These are phyloP conservation scores for Pythium sp. DNA, from an alignment of 352 stramenopile species.

Conservation along the genomic window DNA sequence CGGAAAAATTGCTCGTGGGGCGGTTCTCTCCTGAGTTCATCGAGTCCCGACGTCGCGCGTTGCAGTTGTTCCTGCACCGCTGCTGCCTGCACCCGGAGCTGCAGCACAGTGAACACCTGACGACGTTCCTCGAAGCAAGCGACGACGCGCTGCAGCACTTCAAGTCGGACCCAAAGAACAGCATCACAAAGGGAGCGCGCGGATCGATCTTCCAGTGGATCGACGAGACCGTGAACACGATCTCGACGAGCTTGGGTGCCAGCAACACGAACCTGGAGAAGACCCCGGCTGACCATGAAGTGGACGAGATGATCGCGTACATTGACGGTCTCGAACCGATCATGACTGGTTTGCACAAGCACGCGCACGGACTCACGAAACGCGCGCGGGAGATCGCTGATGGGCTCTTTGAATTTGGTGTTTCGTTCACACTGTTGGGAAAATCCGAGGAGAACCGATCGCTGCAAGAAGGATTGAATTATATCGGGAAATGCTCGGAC, in stretches of 20 bases:
- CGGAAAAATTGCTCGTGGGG: conserved; percentile 94
- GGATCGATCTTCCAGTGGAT: conserved; percentile 85
- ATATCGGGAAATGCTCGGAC: conserved; percentile 93
- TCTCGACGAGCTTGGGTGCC: conserved; percentile 71
- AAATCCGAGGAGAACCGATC: conserved; percentile 92
- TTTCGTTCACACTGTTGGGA: conserved; percentile 94
- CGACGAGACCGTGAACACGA: conserved; percentile 82
- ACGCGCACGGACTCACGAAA: conserved; percentile 92
- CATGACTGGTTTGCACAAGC: conserved; percentile 94
- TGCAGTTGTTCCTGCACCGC: conserved; percentile 80
- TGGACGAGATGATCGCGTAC: conserved; percentile 96
- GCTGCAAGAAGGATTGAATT: conserved; percentile 88
- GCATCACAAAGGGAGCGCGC: conserved; percentile 37
- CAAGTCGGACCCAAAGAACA: conserved; percentile 64
- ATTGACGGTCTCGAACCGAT: conserved; percentile 94
- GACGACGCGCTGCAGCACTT: conserved; percentile 71
- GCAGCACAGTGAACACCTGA: conserved; percentile 82
- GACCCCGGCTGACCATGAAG: conserved; percentile 90
- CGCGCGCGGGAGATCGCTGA: conserved; percentile 94
- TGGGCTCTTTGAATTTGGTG: conserved; percentile 95
- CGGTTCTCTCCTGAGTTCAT: conserved; percentile 94
- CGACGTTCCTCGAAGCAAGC: conserved; percentile 77
- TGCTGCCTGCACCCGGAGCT: conserved; percentile 81
- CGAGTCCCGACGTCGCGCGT: conserved; percentile 69
- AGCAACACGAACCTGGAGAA: conserved; percentile 64